Percentiles rank a stretch among this genome's conserved stretches.
Evolutionary conservation across 139 green algal genomes (phyloP).

Genomic region (Parachlorella kessleri): DNA sequence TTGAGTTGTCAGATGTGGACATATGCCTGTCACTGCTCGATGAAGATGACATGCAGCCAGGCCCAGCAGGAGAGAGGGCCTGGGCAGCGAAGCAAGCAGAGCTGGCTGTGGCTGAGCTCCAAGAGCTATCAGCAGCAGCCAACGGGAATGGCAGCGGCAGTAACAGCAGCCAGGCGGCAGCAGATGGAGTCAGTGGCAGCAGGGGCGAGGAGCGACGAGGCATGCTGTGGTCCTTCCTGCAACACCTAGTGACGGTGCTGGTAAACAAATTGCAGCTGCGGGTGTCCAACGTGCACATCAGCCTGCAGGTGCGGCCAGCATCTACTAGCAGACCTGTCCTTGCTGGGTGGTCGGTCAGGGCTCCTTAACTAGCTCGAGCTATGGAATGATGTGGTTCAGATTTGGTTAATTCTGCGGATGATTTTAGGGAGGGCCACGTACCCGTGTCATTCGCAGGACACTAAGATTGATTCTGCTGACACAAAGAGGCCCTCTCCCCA

Average conservation of each 20-base stretch:
- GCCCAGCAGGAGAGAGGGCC: constrained; percentile 34
- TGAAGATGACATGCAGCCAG: constrained; percentile 37
- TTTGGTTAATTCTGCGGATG: too few species aligned
- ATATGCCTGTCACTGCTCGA: constrained; percentile 20
- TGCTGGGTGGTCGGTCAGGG: too few species aligned
- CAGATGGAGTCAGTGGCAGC: too few species aligned
- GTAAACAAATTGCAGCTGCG: constrained; percentile 74
- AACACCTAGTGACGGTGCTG: constrained; percentile 60
- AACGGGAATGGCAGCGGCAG: constrained; percentile 2
- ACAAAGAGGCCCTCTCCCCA: too few species aligned
- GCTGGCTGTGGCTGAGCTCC: constrained; percentile 75
- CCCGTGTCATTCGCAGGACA: too few species aligned
- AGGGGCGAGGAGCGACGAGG: constrained; percentile 3
- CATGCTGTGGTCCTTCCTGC: constrained; percentile 49
- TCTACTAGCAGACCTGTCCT: too few species aligned
- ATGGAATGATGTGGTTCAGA: too few species aligned
- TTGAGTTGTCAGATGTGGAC: constrained; percentile 43
- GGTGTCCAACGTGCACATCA: constrained; percentile 69
- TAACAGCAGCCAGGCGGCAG: constrained; percentile 24
- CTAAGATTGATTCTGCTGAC: too few species aligned
- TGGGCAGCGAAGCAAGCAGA: constrained; percentile 73
- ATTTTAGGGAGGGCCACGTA: too few species aligned
- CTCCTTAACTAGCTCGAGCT: too few species aligned
- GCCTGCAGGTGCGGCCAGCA: constrained; percentile 56
- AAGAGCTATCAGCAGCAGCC: neutral